Evolutionary conservation across 164 flowering plant genomes (phyloP).

Genomic region (Cinnamomum chago): DNA sequence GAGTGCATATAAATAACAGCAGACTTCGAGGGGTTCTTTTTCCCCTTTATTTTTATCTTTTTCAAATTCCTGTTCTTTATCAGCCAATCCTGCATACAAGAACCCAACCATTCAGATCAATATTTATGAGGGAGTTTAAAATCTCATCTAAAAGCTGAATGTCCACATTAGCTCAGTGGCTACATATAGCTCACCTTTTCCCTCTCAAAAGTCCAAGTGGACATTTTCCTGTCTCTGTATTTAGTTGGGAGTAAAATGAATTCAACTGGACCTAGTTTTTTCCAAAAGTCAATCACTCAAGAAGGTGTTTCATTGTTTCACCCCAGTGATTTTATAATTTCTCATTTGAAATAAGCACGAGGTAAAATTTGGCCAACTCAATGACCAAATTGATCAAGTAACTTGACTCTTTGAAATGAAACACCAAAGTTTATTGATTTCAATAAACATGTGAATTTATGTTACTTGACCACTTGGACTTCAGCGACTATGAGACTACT

Average conservation of each 20-base stretch:
- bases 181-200: too few species aligned
- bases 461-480: neutral
- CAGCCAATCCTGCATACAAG: too few species aligned
- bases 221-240: too few species aligned
- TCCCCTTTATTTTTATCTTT: neutral
- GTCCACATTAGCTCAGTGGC: too few species aligned
- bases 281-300: too few species aligned
- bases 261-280: too few species aligned
- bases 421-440: neutral
- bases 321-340: neutral
- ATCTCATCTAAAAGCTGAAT: too few species aligned
- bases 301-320: neutral
- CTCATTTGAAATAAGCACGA: neutral
- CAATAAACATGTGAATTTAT: neutral
- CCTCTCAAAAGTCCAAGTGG: too few species aligned
- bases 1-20: neutral
- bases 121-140: too few species aligned
- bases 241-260: neutral
- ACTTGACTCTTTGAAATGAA: neutral
- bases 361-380: neutral
- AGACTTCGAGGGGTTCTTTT: neutral
- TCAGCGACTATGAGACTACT: neutral
- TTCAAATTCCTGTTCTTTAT: too few species aligned
- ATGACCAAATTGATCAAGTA: neutral
- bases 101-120: too few species aligned